A percentile compares a stretch with the other conserved stretches of the same genome.
Evolutionary conservation across 2,329 filamentous ascomycete species (phyloP).

Genomic region (Pyrenochaeta sp.): DNA sequence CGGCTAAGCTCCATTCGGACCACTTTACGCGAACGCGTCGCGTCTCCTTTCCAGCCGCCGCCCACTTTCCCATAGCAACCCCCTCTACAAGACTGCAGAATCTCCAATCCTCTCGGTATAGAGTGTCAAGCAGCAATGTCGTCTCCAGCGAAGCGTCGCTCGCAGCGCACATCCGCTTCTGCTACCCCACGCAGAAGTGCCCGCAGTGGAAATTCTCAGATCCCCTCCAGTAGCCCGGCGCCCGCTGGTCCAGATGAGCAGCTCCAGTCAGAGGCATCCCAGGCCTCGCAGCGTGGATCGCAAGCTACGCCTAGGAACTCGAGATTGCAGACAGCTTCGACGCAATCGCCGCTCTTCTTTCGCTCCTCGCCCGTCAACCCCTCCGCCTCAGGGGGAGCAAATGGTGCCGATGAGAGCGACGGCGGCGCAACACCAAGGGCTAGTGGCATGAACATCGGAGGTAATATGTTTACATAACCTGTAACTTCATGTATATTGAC

Average conservation of each 20-base stretch:
- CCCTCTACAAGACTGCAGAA: slow-evolving; percentile 11
- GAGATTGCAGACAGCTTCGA: slow-evolving; percentile 53
- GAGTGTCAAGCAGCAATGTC: slow-evolving; percentile 61
- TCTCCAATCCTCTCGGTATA: slow-evolving; percentile 11
- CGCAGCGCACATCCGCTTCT: slow-evolving; percentile 63
- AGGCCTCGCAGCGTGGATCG: slow-evolving; percentile 48
- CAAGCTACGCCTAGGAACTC: slow-evolving; percentile 58
- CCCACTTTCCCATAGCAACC: slow-evolving; percentile 19
- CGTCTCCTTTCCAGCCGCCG: slow-evolving; percentile 12
- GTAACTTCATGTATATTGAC: slow-evolving; percentile 24
- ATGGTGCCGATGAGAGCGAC: slow-evolving; percentile 59
- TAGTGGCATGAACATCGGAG: slow-evolving; percentile 67
- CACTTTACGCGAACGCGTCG: slow-evolving; percentile 37
- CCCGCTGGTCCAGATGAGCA: slow-evolving; percentile 54
- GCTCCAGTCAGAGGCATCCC: slow-evolving; percentile 53
- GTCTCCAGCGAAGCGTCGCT: slow-evolving; percentile 66
- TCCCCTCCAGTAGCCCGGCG: slow-evolving; percentile 60
- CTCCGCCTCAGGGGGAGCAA: slow-evolving; percentile 50
- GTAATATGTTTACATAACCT: slow-evolving; percentile 54
- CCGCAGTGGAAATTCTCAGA: slow-evolving; percentile 63
- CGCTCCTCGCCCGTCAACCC: slow-evolving; percentile 66
- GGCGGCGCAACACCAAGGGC: slow-evolving; percentile 77
- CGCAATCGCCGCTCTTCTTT: slow-evolving; percentile 81
- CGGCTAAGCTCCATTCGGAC: slow-evolving; percentile 1
- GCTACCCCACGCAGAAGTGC: slow-evolving; percentile 64